phyloP scores from a whole-genome alignment of 768 basidiomycete genomes.

The Phanerochaete carnosa region DNA sequence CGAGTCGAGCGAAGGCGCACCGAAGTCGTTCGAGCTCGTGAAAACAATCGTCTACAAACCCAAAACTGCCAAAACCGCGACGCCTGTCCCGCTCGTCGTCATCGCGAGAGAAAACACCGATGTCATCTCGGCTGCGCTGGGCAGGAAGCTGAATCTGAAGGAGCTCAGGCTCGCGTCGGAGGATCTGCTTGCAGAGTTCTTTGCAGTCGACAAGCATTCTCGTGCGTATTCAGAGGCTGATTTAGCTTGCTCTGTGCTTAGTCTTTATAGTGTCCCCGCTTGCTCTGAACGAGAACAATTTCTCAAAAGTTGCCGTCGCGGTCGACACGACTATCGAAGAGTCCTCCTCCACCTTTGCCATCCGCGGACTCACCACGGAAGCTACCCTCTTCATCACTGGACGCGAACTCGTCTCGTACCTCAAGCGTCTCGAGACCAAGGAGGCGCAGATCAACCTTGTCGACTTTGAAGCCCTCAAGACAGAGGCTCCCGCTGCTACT shows the following conservation, averaged over 20 bases:
- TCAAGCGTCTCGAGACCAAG: conserved; percentile 67
- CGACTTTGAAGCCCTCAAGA: conserved; percentile 65
- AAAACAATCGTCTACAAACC: conserved; percentile 96
- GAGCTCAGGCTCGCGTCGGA: conserved; percentile 84
- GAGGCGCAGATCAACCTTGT: conserved; percentile 65
- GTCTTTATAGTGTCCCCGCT: conserved; percentile 69
- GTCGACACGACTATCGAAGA: conserved; percentile 78
- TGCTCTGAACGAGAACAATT: conserved; percentile 59
- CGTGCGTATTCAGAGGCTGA: conserved; percentile 53
- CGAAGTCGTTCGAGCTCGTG: conserved; percentile 65
- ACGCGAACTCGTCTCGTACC: conserved; percentile 66
- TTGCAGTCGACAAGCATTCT: conserved; percentile 81
- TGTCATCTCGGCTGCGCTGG: conserved; percentile 71
- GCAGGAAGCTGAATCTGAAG: conserved; percentile 79
- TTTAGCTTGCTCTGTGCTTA: background rate
- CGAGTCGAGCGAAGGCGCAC: conserved; percentile 45
- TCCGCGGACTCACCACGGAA: conserved; percentile 71
- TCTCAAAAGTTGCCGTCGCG: conserved; percentile 70
- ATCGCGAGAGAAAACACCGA: conserved; percentile 86
- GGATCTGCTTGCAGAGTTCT: conserved; percentile 84
- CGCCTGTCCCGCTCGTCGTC: conserved; percentile 81
- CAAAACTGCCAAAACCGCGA: conserved; percentile 88
- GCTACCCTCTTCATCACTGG: conserved; percentile 80
- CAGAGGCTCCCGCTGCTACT: conserved; percentile 33
- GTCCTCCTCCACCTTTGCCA: conserved; percentile 63